Base-by-base conservation (phyloP, 2,329 filamentous ascomycete species). In the Neofusicoccum parvum region DNA sequence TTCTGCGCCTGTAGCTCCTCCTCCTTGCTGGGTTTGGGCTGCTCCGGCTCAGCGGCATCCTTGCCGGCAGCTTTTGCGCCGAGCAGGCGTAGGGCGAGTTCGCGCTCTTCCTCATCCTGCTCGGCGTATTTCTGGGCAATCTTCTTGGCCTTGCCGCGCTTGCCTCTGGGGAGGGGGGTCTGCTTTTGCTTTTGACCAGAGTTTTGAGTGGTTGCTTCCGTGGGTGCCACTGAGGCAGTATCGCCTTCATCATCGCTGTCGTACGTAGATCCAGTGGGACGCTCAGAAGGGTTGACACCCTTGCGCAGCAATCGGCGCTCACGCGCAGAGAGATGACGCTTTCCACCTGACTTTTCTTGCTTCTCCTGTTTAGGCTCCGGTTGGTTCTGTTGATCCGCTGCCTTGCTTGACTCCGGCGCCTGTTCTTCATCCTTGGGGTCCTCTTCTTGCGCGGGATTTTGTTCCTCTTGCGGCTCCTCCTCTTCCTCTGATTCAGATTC, bases 101-200 rank as follows among this genome's bases (percentile, higher is more conserved):
- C 87, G 12, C 93, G 92, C 73, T 99, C 95, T 78, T 97, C 94
- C 64, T 97, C 93, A 71, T 98, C 94, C 82, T 98, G 95, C 71
- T 96, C 83, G 51, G 91, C 94, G 80, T 99, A 99, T 76, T 97
- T 97, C 66, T 87, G 82, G 3, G 92, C 92, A 1, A 92, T 88
- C 77, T 95, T 96, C 82, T 96, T 97, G 49, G 89, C 88, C 75
- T 96, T 97, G 67, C 85, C 86, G 66, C 87, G 88, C 76, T 96
- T 92, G 36, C 93, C 92, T 65, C 94, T 88, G 14, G 84, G 78
- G 1, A 78, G 70, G 1, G 77, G 73, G 0, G 67, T 46, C 39
- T 60, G 60, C 51, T 62, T 71, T 68, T 7, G 65, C 34, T 65
- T 69, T 15, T 53, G 50, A 41, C 27, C 37, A 1, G 39, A 51